Evolutionary conservation across 2,329 filamentous ascomycete species (phyloP), one percentile per base, ranked within the genome.

Genomic region (Penicillium sp.): DNA sequence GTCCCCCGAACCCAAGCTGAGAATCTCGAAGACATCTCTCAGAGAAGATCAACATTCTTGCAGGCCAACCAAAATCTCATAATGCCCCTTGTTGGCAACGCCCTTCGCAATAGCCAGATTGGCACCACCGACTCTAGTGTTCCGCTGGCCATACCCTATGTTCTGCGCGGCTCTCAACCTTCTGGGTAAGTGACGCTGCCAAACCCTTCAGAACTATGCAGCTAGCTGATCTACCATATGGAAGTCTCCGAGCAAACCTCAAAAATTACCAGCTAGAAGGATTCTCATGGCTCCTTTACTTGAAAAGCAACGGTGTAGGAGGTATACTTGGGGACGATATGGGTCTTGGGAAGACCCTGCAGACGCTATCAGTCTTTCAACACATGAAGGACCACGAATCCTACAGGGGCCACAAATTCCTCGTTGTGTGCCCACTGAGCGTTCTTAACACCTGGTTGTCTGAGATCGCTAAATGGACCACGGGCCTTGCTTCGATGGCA

Each of bases 211-310:
- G 3, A n/a, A 13, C 5, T 46, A n/a, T 9, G 29, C 54, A 46
- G 60, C 64, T 38, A 45, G 54, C 6, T 56, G 41, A 55, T n/a
- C 21, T 47, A 44, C 3, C 7, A 1, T 1, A 41, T 26, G 3
- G 1, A 23, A 58, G 48, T 15, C 48, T 87, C 13, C 81, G 70
- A 1, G 85, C 85, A 0, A 78, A 68, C 0, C 82, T 85, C 73
- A 85, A 85, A 66, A 78, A 81, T 3, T 84, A 85, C 51, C 83
- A 85, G 62, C 68, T 84, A 0, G 78, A 81, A 3, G 83, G 83
- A 1, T 71, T 85, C 0, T 82, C 81, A 0, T 85, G 84, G 66
- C 75, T 85, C 7, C 67, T 82, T 0, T 78, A 82, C 30, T 45
- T 75, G 1, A 53, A 68, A 41, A 62, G 50, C 0, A 75, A 76